phyloP scores from a whole-genome alignment of 177 flowering plant species.

The Telopea speciosissima region DNA sequence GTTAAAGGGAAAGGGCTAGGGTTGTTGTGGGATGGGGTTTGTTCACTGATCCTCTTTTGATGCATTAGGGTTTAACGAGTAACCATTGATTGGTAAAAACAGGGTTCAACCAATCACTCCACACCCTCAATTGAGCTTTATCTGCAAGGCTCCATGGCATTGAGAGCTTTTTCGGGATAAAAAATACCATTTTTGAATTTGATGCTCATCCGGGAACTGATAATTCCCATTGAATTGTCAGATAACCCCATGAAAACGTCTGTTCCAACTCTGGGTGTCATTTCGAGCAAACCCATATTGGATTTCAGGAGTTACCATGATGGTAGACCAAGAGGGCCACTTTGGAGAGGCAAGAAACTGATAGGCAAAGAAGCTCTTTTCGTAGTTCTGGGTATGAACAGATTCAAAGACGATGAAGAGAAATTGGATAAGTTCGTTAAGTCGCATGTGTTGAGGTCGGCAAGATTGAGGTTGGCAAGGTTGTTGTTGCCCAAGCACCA shows the following conservation, averaged over 20 bases:
- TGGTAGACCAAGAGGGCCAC: conserved; percentile 93
- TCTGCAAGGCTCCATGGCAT: conserved; percentile 32
- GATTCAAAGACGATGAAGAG: conserved; percentile 70
- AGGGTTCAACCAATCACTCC: too few relatives aligned
- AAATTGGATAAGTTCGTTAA: conserved; percentile 68
- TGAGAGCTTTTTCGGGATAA: conserved; percentile 30
- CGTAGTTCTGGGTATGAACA: conserved; percentile 65
- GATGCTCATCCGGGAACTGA: conserved; percentile 20
- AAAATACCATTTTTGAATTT: too few relatives aligned
- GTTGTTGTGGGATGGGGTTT: too few relatives aligned
- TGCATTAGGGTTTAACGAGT: too few relatives aligned
- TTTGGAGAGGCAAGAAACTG: conserved; percentile 84
- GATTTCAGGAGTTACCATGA: too few relatives aligned
- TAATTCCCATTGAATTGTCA: conserved; percentile 8
- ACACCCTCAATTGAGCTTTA: too few relatives aligned
- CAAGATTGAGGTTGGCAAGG: too few relatives aligned
- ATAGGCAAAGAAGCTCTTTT: conserved; percentile 87
- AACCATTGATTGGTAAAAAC: too few relatives aligned
- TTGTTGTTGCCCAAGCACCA: too few relatives aligned
- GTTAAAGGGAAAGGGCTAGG: too few relatives aligned
- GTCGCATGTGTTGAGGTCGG: conserved; percentile 61
- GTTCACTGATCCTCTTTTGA: too few relatives aligned
- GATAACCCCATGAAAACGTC: conserved; percentile 1
- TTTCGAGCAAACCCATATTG: conserved; percentile 7
- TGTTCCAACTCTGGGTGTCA: conserved; percentile 6